Conservation (phyloP, 345 rosid genomes). For the Noccaea bulbosa region DNA sequence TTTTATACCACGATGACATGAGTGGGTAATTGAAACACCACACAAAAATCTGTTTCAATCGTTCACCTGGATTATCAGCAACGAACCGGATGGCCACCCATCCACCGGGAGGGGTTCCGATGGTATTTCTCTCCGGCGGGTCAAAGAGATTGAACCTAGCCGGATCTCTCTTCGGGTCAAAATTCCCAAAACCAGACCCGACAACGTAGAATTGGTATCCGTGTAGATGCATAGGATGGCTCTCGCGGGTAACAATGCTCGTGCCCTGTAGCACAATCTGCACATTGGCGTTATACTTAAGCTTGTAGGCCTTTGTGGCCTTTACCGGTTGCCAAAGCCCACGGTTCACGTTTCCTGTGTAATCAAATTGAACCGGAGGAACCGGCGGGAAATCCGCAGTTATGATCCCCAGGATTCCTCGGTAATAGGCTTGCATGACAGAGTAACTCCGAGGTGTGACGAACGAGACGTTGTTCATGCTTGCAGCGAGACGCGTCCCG, state of each 20-base stretch:
- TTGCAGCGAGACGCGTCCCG: constrained; percentile 79
- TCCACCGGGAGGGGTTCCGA: constrained; percentile 86
- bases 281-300: constrained; percentile 66
- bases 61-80: constrained; percentile 89
- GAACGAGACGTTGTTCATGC: constrained; percentile 82
- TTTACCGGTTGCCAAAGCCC: constrained; percentile 79
- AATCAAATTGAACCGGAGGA: constrained; percentile 72
- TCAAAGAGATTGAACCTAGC: constrained; percentile 74
- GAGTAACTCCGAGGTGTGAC: constrained; percentile 70
- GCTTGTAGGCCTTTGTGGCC: constrained; percentile 74
- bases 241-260: constrained; percentile 69
- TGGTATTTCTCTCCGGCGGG: constrained; percentile 81
- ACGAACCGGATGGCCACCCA: constrained; percentile 88
- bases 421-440: constrained; percentile 87
- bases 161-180: constrained; percentile 66
- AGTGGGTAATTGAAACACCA: too few relatives aligned
- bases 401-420: constrained; percentile 68
- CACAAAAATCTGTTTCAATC: too few relatives aligned
- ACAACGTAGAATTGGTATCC: constrained; percentile 78
- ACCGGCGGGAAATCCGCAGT: constrained; percentile 87
- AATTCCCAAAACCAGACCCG: constrained; percentile 79
- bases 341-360: constrained; percentile 72
- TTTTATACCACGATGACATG: too few relatives aligned
- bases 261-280: constrained; percentile 85
- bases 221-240: constrained; percentile 93